These are phyloP conservation scores for Acer yangbiense DNA, from an alignment of 345 rosid genomes.

Conservation along the genomic window DNA sequence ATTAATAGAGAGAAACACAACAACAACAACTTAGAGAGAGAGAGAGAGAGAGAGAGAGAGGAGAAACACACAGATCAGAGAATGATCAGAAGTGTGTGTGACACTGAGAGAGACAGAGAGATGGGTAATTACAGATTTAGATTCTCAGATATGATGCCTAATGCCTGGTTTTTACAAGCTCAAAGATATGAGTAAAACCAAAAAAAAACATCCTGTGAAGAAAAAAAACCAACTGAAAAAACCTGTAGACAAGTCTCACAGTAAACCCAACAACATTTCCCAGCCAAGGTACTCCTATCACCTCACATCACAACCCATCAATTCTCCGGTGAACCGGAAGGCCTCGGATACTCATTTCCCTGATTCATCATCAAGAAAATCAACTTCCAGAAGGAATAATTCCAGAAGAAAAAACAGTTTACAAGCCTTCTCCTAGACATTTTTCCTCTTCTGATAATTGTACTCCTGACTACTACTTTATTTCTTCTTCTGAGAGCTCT, in stretches of 20 bases:
- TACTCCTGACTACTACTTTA: slow-evolving; percentile 20
- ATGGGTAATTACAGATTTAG: slow-evolving; percentile 72
- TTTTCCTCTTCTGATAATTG: slow-evolving; percentile 28
- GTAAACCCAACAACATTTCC: slow-evolving; percentile 28
- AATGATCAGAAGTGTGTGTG: slow-evolving; percentile 14
- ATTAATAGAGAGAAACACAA: slow-evolving; percentile 15
- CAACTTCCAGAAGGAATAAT: slow-evolving; percentile 36
- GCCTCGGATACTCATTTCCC: slow-evolving; percentile 34
- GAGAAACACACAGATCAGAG: background rate
- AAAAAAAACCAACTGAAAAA: slow-evolving; percentile 12
- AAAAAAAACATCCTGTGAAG: slow-evolving; percentile 24
- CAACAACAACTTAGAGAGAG: too few relatives aligned
- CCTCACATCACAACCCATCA: slow-evolving; percentile 33
- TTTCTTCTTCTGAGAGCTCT: slow-evolving; percentile 34
- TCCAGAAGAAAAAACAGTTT: slow-evolving; percentile 51
- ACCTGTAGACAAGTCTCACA: slow-evolving; percentile 31
- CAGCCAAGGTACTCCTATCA: slow-evolving; percentile 41
- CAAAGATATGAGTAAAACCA: slow-evolving; percentile 52
- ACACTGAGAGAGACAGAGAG: slow-evolving; percentile 22
- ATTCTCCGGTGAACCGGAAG: slow-evolving; percentile 22
- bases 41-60: too few relatives aligned
- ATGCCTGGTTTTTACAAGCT: slow-evolving; percentile 88
- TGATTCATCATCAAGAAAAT: slow-evolving; percentile 39
- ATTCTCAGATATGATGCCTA: slow-evolving; percentile 65
- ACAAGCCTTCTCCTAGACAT: slow-evolving; percentile 54